Evolutionary conservation across 352 stramenopile genomes (phyloP).

Genomic region (Phytophthora rubi): DNA sequence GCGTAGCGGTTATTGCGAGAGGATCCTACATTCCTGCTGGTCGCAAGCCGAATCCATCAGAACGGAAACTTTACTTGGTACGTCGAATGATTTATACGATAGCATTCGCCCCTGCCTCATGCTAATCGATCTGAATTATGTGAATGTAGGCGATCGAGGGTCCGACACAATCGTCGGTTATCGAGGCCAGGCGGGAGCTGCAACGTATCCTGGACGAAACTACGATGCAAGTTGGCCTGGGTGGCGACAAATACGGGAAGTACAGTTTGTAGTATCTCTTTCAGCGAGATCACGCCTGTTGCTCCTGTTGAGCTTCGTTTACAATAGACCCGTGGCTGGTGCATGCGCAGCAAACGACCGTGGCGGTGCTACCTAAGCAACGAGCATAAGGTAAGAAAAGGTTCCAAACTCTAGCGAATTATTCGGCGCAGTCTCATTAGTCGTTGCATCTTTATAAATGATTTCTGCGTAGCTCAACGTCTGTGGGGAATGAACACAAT

Average conservation of each 20-base stretch:
- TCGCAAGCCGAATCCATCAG: constrained; percentile 81
- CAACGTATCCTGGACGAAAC: constrained; percentile 91
- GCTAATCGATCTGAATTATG: constrained; percentile 10
- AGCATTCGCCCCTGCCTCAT: background rate
- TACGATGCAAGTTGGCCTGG: constrained; percentile 87
- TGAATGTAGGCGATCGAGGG: constrained; percentile 76
- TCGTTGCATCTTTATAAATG: constrained; percentile 26
- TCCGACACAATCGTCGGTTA: constrained; percentile 68
- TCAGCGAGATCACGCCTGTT: constrained; percentile 15
- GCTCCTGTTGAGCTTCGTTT: constrained; percentile 28
- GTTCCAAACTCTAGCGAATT: constrained; percentile 13
- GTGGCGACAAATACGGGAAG: constrained; percentile 88
- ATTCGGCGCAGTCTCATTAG: constrained; percentile 28
- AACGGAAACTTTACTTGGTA: constrained; percentile 92
- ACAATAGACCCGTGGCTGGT: constrained; percentile 16
- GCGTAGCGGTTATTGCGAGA: constrained; percentile 87
- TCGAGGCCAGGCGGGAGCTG: constrained; percentile 81
- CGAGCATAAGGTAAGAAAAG: constrained; percentile 4
- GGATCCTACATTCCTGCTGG: constrained; percentile 90
- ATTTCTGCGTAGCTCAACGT: constrained; percentile 29
- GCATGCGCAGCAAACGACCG: background rate
- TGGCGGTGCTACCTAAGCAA: constrained; percentile 14
- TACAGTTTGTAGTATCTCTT: constrained; percentile 80
- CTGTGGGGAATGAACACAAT: constrained; percentile 27
- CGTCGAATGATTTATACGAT: constrained; percentile 19